These are phyloP conservation scores for Phytopythium helicoides DNA, from an alignment of 352 stramenopile species.

Conservation along the genomic window DNA sequence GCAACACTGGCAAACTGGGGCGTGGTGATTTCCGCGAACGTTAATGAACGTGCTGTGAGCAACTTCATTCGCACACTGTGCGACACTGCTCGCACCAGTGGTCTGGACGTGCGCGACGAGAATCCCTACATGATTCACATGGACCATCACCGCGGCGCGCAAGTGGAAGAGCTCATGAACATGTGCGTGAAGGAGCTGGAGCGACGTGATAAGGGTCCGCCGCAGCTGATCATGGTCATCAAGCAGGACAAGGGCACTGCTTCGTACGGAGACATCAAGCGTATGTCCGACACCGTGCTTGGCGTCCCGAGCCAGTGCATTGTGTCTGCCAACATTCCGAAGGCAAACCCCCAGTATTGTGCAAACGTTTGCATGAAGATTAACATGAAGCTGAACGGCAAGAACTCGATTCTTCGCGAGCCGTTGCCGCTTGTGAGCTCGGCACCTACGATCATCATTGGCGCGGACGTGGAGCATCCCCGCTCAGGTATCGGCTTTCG, in stretches of 20 bases:
- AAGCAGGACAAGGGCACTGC: conserved; percentile 40
- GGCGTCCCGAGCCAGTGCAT: conserved; percentile 75
- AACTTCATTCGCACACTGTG: conserved; percentile 44
- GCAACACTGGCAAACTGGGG: conserved; percentile 53
- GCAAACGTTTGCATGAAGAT: conserved; percentile 73
- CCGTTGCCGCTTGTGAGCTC: conserved; percentile 39
- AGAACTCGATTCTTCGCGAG: conserved; percentile 58
- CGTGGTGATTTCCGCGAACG: conserved; percentile 42
- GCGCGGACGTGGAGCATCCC: conserved; percentile 73
- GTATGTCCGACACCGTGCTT: conserved; percentile 61
- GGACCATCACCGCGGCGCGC: conserved; percentile 27
- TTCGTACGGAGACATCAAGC: conserved; percentile 72
- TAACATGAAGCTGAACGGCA: conserved; percentile 73
- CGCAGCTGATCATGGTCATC: conserved; percentile 63
- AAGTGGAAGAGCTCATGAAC: conserved; percentile 62
- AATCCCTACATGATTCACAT: conserved; percentile 41
- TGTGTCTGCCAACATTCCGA: conserved; percentile 40
- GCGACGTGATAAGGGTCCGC: conserved; percentile 19
- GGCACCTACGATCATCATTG: conserved; percentile 73
- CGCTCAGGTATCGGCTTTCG: conserved; percentile 48
- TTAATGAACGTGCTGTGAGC: conserved; percentile 31
- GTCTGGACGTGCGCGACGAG: conserved; percentile 35
- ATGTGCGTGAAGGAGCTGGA: conserved; percentile 50
- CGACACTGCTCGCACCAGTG: conserved; percentile 29
- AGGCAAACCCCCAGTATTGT: conserved; percentile 50